phyloP scores from a whole-genome alignment of 2,329 filamentous ascomycete species.

The Penicillium rolfsii region DNA sequence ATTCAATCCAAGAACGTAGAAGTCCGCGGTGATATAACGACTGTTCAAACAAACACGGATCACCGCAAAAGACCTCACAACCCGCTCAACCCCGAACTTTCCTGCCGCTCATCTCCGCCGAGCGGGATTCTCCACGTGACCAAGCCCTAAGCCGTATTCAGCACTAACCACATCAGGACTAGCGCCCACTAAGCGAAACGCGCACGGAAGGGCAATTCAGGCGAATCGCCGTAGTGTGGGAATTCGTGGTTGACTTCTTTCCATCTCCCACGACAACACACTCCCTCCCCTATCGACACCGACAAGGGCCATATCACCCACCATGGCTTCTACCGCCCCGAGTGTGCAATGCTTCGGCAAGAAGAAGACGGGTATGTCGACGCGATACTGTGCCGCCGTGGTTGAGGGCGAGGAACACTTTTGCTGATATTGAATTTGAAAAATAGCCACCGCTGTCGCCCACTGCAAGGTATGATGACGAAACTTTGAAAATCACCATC shows the following conservation, averaged over 20 bases:
- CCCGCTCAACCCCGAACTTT: slow-evolving; percentile 19
- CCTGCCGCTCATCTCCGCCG: slow-evolving; percentile 17
- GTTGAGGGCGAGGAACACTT: slow-evolving; percentile 22
- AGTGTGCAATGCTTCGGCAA: slow-evolving; percentile 99
- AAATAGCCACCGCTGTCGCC: slow-evolving; percentile 77
- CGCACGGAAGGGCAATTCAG: slow-evolving; percentile 44
- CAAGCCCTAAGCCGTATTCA: slow-evolving; percentile 30
- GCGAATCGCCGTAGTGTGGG: slow-evolving; percentile 35
- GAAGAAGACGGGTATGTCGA: slow-evolving; percentile 72
- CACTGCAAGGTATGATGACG: slow-evolving; percentile 77
- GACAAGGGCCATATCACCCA: slow-evolving; percentile 52
- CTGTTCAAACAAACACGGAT: slow-evolving; percentile 13
- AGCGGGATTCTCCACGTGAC: slow-evolving; percentile 36
- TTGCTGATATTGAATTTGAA: slow-evolving; percentile 39
- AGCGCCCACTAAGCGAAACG: slow-evolving; percentile 47
- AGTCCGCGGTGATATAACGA: slow-evolving; percentile 6
- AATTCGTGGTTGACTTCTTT: slow-evolving; percentile 33
- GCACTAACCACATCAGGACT: slow-evolving; percentile 17
- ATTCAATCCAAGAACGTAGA: slow-evolving; percentile 1
- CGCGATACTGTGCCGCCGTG: slow-evolving; percentile 4
- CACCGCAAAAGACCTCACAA: slow-evolving; percentile 8
- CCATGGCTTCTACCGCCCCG: slow-evolving; percentile 72
- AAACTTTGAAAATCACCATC: slow-evolving; percentile 10
- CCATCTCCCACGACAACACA: slow-evolving; percentile 46
- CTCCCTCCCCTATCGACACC: slow-evolving; percentile 45